Base-by-base conservation (phyloP, 1,139 yeast genomes). In the Suhomyces bokatorum region DNA sequence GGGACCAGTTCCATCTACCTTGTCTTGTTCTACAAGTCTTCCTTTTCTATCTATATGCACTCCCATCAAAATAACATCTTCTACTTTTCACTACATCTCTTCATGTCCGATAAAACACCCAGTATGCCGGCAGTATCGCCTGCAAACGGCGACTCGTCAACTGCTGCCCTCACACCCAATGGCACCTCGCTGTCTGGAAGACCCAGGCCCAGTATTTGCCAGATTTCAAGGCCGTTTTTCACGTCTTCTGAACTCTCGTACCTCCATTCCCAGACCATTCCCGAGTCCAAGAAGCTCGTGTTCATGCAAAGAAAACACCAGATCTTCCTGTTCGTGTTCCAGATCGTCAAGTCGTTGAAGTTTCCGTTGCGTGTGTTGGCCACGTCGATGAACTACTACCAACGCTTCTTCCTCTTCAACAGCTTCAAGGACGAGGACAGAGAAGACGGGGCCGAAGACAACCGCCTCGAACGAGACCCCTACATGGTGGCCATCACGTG, bases 311-410 rank as follows among this genome's bases (percentile, higher is more conserved):
- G 76, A 54, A 81, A 75, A 56, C 73, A 72, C 58, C 80, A 80
- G 45, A 72, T 83, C 2, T 75, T 81, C 50, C 79, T 75, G 49
- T 79, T 78, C 51, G 57, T 82, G 34, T 76, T 78, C 50, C 81
- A 77, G 51, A 62, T 84, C 5, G 73, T 82, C 31, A 72, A 73
- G 34, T 63, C 68, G 5, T 62, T 85, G 57, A 81, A 81, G 59
- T 78, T 85, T 48, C 95, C 95, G 0, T 65, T 85, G 24, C 70
- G 85, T 43, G 83, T 86, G 2, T 60, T 86, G 39, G 85, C 81
- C 51, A 77, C 86, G 6, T 74, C 90, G 4, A 81, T 85, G 80
- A 79, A 81, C 52, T 82, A 82, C 54, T 87, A 81, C 60, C 95
- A 86, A 54, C 68, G 90, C 46, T 87, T 75, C 60, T 86, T 79